Conservation (phyloP, 2,329 filamentous ascomycete genomes). For the Calycina marina region DNA sequence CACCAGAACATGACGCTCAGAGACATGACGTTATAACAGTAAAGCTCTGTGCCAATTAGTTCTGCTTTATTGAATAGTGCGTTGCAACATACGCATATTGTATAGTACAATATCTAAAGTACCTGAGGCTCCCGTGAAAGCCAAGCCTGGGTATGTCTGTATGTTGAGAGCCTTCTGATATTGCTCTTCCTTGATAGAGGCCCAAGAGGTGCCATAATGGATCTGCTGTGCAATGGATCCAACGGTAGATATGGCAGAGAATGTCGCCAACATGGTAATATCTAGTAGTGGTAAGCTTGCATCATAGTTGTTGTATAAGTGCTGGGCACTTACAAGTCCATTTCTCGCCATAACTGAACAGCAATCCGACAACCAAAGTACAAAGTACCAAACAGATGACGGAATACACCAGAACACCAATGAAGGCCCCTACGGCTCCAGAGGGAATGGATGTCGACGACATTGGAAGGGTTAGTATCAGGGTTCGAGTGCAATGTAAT, state of each 20-base stretch:
- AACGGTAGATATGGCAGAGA: conserved; percentile 17
- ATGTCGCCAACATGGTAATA: conserved; percentile 17
- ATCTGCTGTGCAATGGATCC: conserved; percentile 20
- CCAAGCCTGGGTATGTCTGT: conserved; percentile 26
- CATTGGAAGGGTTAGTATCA: too few species aligned
- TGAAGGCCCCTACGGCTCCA: conserved; percentile 15
- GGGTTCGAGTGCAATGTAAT: too few species aligned
- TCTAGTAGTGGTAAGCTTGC: conserved; percentile 7
- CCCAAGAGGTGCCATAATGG: conserved; percentile 17
- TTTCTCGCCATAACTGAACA: conserved; percentile 20
- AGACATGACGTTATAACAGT: conserved; percentile 34
- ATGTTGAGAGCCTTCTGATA: conserved; percentile 24
- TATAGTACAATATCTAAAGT: conserved; percentile 30
- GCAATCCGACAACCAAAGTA: conserved; percentile 14
- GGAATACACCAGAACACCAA: conserved; percentile 20
- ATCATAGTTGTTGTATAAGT: not conserved
- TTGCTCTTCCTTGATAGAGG: conserved; percentile 18
- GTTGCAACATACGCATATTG: conserved; percentile 29
- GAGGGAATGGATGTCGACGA: conserved; percentile 15
- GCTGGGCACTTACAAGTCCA: conserved; percentile 16
- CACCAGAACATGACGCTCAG: conserved; percentile 33
- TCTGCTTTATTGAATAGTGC: not conserved
- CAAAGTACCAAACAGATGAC: conserved; percentile 14
- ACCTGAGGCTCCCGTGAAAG: conserved; percentile 27
- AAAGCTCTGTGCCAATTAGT: conserved; percentile 27